Base-by-base conservation (phyloP, 345 rosid species). In the Syzygium oleosum region DNA sequence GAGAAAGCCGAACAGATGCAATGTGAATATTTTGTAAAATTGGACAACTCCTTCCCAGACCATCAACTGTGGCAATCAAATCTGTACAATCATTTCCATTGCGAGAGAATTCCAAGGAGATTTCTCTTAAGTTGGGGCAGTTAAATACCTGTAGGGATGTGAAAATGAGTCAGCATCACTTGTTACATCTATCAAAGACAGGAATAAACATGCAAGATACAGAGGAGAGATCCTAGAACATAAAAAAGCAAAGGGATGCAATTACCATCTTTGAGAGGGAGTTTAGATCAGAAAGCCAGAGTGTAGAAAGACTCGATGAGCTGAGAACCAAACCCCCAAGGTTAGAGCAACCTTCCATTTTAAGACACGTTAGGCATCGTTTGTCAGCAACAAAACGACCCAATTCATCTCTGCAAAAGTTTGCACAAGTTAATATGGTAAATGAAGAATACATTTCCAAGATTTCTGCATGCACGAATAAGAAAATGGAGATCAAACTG, bases 301-400 rank as follows among this genome's bases (percentile, higher is more conserved):
- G 95, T 5, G 94, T 93, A 52, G 96, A 92, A 27, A 98, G 97
- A 91, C 96, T 97, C 41, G 96, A 89, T 22, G 99, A 98, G 92
- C 93, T 91, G 87, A 98, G 95, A 54, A 92, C 85, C 90, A 97
- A 91, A 84, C 97, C 97, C 77, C 98, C 98, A 73, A 98, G 93
- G 91, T 94, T 97, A 85, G 96, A 92, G 91, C 98, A 97, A 41
- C 99, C 98, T 91, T 95, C 98, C 98, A 98, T 95, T 94, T 98
- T 97, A 89, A 98, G 96, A 90, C 90, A 92, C 84, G 90, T 91
- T 19, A 95, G 96, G 90, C 97, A 94, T 88, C 95, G 95, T 89
- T 94, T 97, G 89, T 96, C 96, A 63, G 99, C 97, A 87, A 98
- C 98, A 96, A 97, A 98, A 77, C 99, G 98, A 90, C 94, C 93